Percentiles rank a stretch among this genome's conserved stretches.
These are phyloP conservation scores for Ziziphus jujuba DNA, from an alignment of 306 rosid genomes.

Conservation along the genomic window DNA sequence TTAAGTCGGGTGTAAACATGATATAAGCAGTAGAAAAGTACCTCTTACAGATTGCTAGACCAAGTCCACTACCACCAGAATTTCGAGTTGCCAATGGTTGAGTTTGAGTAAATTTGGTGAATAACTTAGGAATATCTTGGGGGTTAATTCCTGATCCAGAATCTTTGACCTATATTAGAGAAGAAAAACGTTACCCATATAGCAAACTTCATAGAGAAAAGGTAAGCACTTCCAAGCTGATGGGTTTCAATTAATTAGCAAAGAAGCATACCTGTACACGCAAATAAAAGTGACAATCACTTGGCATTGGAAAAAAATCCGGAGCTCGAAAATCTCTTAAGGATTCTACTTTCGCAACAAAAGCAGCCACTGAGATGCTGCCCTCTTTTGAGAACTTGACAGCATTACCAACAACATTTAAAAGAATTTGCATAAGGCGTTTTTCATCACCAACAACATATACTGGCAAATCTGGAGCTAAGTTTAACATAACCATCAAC, in stretches of 20 bases:
- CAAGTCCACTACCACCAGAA: slow-evolving; percentile 80
- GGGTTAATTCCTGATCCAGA: slow-evolving; percentile 82
- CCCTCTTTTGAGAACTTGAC: slow-evolving; percentile 97
- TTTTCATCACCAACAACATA: slow-evolving; percentile 81
- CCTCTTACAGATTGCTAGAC: slow-evolving; percentile 94
- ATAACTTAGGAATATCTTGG: slow-evolving; percentile 79
- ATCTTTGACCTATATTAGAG: slow-evolving; percentile 70
- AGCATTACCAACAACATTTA: slow-evolving; percentile 93
- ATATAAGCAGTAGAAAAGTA: slow-evolving; percentile 21
- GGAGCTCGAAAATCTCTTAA: slow-evolving; percentile 69
- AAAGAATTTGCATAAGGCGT: slow-evolving; percentile 82
- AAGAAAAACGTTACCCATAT: slow-evolving; percentile 1
- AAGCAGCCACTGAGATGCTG: slow-evolving; percentile 59
- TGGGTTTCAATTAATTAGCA: slow-evolving; percentile 20
- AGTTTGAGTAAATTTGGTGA: slow-evolving; percentile 81
- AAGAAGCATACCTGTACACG: slow-evolving; percentile 77
- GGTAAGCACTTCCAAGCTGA: slow-evolving; percentile 19
- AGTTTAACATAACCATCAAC: slow-evolving; percentile 54
- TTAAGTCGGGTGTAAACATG: slow-evolving; percentile 12
- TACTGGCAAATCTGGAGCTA: slow-evolving; percentile 75
- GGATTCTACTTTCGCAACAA: slow-evolving; percentile 71
- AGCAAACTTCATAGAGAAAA: slow-evolving; percentile 12
- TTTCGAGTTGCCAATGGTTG: slow-evolving; percentile 65
- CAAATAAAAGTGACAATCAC: slow-evolving; percentile 82
- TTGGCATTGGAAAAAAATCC: slow-evolving; percentile 62